phyloP scores from a whole-genome alignment of 2,329 filamentous ascomycete species.

The Aspergillus pseudotamarii region DNA sequence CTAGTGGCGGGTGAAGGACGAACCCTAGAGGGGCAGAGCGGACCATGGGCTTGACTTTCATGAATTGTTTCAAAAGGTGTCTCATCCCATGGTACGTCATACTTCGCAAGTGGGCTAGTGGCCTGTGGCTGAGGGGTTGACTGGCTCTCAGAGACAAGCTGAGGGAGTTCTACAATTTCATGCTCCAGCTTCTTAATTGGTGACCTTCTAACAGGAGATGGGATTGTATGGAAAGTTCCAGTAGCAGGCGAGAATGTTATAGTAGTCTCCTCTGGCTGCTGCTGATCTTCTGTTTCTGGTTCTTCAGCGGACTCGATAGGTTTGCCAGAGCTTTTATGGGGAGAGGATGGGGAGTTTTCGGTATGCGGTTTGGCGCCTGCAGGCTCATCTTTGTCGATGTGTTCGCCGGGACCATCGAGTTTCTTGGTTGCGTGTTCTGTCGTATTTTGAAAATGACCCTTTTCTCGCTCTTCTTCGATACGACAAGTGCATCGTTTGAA shows the following conservation, averaged over 20 bases:
- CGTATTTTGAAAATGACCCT: constrained; percentile 28
- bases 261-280: constrained; percentile 35
- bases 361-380: background rate
- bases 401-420: background rate
- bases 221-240: constrained; percentile 46
- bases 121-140: constrained; percentile 8
- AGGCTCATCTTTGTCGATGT: constrained; percentile 6
- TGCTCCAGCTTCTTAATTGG: constrained; percentile 26
- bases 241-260: constrained; percentile 48
- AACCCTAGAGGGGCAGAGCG: constrained; percentile 13
- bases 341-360: background rate
- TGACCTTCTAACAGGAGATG: constrained; percentile 39
- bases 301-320: background rate
- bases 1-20: constrained; percentile 14
- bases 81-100: constrained; percentile 14
- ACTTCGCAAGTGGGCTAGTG: constrained; percentile 13
- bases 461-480: constrained; percentile 45
- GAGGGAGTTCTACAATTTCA: constrained; percentile 18
- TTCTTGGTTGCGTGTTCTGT: background rate
- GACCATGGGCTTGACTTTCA: constrained; percentile 16
- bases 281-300: constrained; percentile 15
- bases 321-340: background rate
- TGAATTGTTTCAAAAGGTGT: constrained; percentile 15
- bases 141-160: constrained; percentile 13
- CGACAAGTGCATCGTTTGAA: constrained; percentile 53